A percentile compares a stretch with the other conserved stretches of the same genome.
These are phyloP conservation scores for Aquilaria agallochum DNA, from an alignment of 441 rosid species.

Conservation along the genomic window DNA sequence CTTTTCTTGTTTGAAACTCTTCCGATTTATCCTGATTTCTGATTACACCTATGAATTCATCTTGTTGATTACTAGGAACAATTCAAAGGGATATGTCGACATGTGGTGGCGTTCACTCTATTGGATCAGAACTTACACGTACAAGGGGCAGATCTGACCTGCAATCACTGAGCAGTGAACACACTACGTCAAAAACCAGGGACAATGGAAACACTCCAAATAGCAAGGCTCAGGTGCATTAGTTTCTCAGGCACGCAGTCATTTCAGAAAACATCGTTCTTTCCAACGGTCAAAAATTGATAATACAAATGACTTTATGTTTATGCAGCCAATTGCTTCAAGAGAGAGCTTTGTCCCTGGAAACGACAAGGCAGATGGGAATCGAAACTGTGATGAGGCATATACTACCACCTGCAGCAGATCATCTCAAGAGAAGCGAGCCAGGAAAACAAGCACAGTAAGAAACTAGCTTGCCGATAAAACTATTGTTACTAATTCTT, in stretches of 20 bases:
- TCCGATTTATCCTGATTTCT: background rate
- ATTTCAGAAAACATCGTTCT: too few species aligned
- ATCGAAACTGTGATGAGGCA: slow-evolving; percentile 35
- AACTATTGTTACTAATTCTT: background rate
- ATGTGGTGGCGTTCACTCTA: slow-evolving; percentile 76
- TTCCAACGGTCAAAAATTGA: too few species aligned
- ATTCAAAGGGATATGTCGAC: slow-evolving; percentile 58
- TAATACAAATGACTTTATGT: too few species aligned
- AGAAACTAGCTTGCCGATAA: background rate
- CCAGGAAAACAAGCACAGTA: slow-evolving; percentile 90
- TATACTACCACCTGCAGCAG: slow-evolving; percentile 41
- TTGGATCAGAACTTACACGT: slow-evolving; percentile 95
- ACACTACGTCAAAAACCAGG: slow-evolving; percentile 48
- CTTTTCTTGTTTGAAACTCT: background rate
- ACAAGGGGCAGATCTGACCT: slow-evolving; percentile 55
- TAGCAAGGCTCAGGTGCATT: slow-evolving; percentile 55
- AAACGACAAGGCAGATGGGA: slow-evolving; percentile 31
- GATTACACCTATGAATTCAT: background rate
- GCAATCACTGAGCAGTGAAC: slow-evolving; percentile 56
- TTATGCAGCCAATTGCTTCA: slow-evolving; percentile 70
- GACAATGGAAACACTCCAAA: slow-evolving; percentile 62
- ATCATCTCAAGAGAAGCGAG: slow-evolving; percentile 56
- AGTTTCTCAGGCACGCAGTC: too few species aligned
- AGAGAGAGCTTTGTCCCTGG: slow-evolving; percentile 70
- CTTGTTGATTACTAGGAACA: slow-evolving; percentile 29